Base-by-base conservation (phyloP, 2,329 filamentous ascomycete genomes). In the Bipolaris oryzae region DNA sequence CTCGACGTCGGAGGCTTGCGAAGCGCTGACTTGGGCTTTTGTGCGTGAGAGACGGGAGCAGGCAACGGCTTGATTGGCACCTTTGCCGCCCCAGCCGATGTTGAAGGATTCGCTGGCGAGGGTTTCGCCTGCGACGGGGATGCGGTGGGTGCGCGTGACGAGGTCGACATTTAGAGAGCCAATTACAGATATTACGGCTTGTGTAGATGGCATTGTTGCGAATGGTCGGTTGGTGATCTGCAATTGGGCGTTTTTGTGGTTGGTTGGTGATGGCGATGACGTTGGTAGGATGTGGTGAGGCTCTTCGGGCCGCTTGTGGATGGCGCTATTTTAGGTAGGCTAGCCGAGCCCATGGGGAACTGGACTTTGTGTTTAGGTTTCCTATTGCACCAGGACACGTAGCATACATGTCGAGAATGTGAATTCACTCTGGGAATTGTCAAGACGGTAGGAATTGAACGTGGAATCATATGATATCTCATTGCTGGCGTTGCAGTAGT, bases 101-200 rank as follows among this genome's bases (percentile, higher is more conserved):
- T 84, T 84, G 79, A 96, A 96, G 18, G 86, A 87, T 63, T 81
- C 87, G 45, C 91, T 85, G 2, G 90, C 93, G 49, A 98, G 83
- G 2, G 94, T 98, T 79, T 99, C 94, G 64, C 94, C 95, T 0
- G 89, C 88, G 1, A 84, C 80, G 1, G 95, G 94, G 61, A 96
- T 87, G 61, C 94, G 91, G 5, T 91, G 82, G 33, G 95, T 95
- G 69, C 91, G 88, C 38, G 92, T 93, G 61, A 96, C 91, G 62
- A 98, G 88, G 80, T 99, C 94, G 74, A 91, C 91, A 79, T 98
- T 98, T 59, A 99, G 87, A 33, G 94, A 98, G 68, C 94, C 94
- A 66, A 98, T 87, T 61, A 97, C 85, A 61, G 89, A 89, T 75
- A 98, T 95, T 46, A 79, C 72, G 23, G 81, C 76, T 34, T 59